Base-by-base conservation (phyloP, 2,329 filamentous ascomycete genomes). In the Metarhizium guizhouense region DNA sequence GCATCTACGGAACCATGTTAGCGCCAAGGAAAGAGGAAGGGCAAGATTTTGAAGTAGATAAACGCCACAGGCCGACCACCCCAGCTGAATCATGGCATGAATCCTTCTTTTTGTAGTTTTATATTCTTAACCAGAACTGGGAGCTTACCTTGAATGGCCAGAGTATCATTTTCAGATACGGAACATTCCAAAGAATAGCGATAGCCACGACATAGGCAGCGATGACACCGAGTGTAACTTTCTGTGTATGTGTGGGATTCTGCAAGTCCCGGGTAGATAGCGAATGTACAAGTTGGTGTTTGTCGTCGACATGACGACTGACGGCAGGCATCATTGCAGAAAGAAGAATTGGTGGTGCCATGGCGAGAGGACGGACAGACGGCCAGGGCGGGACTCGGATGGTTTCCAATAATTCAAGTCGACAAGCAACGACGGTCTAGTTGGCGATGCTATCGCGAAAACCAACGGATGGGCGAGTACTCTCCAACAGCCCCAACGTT, bases 181-280 rank as follows among this genome's bases (percentile, higher is more conserved):
- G 88, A 1, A 91, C 69, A 70, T 91, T 91, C 88, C 88, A 92
- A 3, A 92, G 74, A 47, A 92, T 75, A 4, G 86, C 87, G 60
- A 92, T 92, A 50, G 79, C 78, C 18, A 90, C 86, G 2, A 87
- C 78, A 69, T 91, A 91, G 40, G 77, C 84, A 8, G 71, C 85
- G 62, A 91, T 88, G 45, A 90, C 75, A 8, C 86, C 86, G 30
- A 90, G 73, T 0, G 87, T 90, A 10, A 90, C 78, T 54, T 78
- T 77, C 64, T 91, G 87, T 2, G 87, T 87, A 64, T 83, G 79
- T 60, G 83, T 86, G 47, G 85, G 82, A 30, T 75, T 75, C 56
- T 72, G 64, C 11, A 88, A 73, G 53, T 78, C 76, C 55, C 85
- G 81, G 73, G 74, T 20, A 71, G 60, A 50, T 84, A 68, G 51